These are phyloP conservation scores for Trebouxia gelatinosa DNA, from an alignment of 163 green algal species.

Conservation along the genomic window DNA sequence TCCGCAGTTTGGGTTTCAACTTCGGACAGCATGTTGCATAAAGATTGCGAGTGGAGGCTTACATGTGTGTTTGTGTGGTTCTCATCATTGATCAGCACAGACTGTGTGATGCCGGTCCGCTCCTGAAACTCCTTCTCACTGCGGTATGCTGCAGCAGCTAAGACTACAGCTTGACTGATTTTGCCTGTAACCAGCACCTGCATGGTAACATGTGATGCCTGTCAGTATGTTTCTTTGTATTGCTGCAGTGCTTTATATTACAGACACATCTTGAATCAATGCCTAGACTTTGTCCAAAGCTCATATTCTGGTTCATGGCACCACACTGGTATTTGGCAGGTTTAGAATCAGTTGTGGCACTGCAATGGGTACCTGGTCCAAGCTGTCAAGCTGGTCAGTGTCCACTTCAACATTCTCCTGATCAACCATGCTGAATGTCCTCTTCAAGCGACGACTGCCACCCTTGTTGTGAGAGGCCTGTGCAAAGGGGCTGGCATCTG, in stretches of 20 bases:
- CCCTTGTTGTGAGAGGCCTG: slow-evolving; percentile 1
- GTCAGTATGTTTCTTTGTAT: too few species aligned
- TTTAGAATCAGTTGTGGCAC: too few species aligned
- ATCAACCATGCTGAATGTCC: slow-evolving; percentile 33
- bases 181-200: slow-evolving; percentile 37
- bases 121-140: slow-evolving; percentile 23
- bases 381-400: slow-evolving; percentile 18
- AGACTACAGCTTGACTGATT: slow-evolving; percentile 34
- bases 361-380: slow-evolving; percentile 25
- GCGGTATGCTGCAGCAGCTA: slow-evolving; percentile 34
- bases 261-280: too few species aligned
- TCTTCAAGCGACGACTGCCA: slow-evolving; percentile 9
- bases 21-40: too few species aligned
- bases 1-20: too few species aligned
- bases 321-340: too few species aligned
- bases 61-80: slow-evolving; percentile 31
- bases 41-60: background rate
- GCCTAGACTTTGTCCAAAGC: too few species aligned
- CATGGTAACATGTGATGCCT: background rate
- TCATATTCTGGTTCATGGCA: too few species aligned
- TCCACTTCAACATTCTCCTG: slow-evolving; percentile 27
- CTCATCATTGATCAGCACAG: slow-evolving; percentile 25
- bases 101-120: slow-evolving; percentile 25
- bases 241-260: too few species aligned
- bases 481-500: too few species aligned